These are phyloP conservation scores for Boletellus ananas DNA, from an alignment of 768 basidiomycete species.

Conservation along the genomic window DNA sequence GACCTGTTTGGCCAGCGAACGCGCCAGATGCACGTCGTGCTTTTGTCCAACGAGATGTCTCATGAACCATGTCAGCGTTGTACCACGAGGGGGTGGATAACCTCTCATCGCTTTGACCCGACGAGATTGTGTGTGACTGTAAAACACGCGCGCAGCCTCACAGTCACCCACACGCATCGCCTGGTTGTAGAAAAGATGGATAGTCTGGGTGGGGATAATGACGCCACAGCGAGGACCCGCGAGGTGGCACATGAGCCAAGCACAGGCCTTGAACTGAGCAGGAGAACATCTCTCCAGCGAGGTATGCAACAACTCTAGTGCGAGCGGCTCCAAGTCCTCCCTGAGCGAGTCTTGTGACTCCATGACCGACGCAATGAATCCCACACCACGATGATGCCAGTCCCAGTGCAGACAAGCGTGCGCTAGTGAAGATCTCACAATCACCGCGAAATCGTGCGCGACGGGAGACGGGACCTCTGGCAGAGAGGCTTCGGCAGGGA, in stretches of 20 bases:
- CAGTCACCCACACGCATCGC: constrained; percentile 31
- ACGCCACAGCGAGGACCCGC: constrained; percentile 28
- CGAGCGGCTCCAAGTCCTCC: constrained; percentile 31
- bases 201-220: constrained; percentile 40
- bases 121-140: constrained; percentile 40
- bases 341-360: constrained; percentile 21
- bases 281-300: constrained; percentile 36
- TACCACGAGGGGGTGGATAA: constrained; percentile 51
- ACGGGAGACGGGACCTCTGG: constrained; percentile 32
- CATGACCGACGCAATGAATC: constrained; percentile 34
- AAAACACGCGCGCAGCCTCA: constrained; percentile 43
- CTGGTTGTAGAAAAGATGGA: constrained; percentile 46
- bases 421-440: constrained; percentile 48
- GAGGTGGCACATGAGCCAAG: constrained; percentile 39
- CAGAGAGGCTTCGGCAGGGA: constrained; percentile 47
- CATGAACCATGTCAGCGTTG: constrained; percentile 52
- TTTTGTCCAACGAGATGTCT: constrained; percentile 36
- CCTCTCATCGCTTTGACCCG: constrained; percentile 28
- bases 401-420: constrained; percentile 53
- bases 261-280: constrained; percentile 37
- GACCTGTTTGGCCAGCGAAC: constrained; percentile 48
- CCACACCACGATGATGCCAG: constrained; percentile 44
- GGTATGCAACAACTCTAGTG: constrained; percentile 42
- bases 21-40: constrained; percentile 43
- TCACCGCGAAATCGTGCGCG: constrained; percentile 39